A percentile compares a stretch with the other conserved stretches of the same genome.
Evolutionary conservation across 176 grass and related monocot genomes (phyloP).

Genomic region (Aegilops tauschii): DNA sequence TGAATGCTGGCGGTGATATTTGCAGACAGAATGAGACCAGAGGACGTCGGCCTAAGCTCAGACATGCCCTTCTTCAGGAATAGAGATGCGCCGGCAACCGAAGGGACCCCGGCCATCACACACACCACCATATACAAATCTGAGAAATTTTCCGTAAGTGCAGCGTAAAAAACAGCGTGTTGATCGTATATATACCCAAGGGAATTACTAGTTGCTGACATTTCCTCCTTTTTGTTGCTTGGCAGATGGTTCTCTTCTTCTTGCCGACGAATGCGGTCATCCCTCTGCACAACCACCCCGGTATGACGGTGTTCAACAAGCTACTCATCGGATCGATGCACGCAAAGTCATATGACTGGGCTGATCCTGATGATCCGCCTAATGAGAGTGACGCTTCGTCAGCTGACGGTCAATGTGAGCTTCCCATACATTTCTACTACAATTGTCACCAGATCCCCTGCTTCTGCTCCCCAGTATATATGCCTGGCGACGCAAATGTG

Average conservation of each 20-base stretch:
- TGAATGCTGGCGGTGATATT: neutral
- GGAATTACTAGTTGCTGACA: constrained; percentile 20
- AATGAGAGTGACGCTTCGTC: neutral
- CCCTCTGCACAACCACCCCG: constrained; percentile 91
- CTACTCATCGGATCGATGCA: constrained; percentile 84
- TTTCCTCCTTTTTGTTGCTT: neutral
- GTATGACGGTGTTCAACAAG: constrained; percentile 94
- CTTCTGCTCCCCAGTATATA: neutral
- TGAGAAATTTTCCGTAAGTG: constrained; percentile 71
- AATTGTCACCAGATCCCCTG: neutral
- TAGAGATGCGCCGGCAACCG: neutral
- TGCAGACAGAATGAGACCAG: constrained; percentile 78
- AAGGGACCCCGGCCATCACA: constrained; percentile 42
- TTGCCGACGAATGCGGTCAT: constrained; percentile 68
- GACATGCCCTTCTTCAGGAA: constrained; percentile 52
- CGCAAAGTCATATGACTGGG: constrained; percentile 83
- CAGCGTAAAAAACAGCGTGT: neutral
- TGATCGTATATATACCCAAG: neutral
- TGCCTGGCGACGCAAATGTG: neutral
- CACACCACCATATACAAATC: constrained; percentile 62
- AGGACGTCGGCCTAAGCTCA: constrained; percentile 63
- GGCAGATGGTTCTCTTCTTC: constrained; percentile 86
- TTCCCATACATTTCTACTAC: neutral
- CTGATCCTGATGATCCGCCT: constrained; percentile 9
- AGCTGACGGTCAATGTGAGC: constrained; percentile 6